phyloP scores from a whole-genome alignment of 257 asterid species.

The Petunia axillaris region DNA sequence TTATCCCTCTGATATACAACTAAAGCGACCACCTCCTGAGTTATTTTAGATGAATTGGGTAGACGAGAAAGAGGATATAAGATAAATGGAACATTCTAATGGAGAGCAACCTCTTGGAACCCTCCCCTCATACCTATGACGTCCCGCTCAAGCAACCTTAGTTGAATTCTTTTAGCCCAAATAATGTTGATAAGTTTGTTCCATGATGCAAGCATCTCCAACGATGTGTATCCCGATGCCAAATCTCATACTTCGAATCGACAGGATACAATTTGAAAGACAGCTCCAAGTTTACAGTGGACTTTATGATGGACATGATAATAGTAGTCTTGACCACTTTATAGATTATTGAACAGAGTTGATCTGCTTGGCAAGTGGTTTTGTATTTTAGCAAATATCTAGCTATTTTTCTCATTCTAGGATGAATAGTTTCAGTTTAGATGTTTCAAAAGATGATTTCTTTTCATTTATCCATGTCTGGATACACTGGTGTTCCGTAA shows the following conservation, averaged over 20 bases:
- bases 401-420: neutral
- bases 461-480: conserved; percentile 6
- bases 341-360: neutral
- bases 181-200: neutral
- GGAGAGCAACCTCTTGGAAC: neutral
- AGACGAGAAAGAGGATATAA: neutral
- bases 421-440: neutral
- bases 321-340: too few relatives aligned
- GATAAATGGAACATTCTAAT: neutral
- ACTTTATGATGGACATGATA: neutral
- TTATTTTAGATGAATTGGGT: neutral
- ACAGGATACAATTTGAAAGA: neutral
- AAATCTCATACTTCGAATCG: neutral
- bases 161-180: neutral
- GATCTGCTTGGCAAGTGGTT: conserved; percentile 5
- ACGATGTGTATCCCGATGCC: neutral
- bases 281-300: neutral
- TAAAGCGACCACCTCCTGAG: neutral
- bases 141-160: neutral
- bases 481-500: neutral
- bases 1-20: neutral
- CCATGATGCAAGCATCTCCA: neutral
- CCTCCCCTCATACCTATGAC: neutral
- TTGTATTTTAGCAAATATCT: conserved; percentile 11
- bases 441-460: neutral